Evolutionary conservation across 2,329 filamentous ascomycete genomes (phyloP), one percentile per base, ranked within the genome.

Genomic region (Lizonia empirigonia): DNA sequence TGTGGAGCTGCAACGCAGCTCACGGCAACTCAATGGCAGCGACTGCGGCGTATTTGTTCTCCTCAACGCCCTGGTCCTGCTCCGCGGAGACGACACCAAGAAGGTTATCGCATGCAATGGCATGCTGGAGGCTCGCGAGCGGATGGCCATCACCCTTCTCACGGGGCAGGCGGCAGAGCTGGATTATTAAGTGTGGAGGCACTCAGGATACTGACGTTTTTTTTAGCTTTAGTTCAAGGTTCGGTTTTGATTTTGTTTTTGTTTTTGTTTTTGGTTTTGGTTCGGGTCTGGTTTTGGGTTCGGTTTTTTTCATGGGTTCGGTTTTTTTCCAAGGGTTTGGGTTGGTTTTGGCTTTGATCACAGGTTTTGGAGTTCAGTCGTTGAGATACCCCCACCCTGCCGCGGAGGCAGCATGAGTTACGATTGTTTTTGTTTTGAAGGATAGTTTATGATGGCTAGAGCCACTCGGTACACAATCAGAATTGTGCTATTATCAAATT

Each of bases 1-100:
- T 1, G 73, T 81, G 7, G 67, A 73, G n/a, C 77, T 80, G 35
- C 65, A 69, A 46, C 69, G 72, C 13, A 82, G 82, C 27, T 80
- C 57, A 4, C 39, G 45, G 2, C 89, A 92, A 69, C 77, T 74
- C 20, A 92, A 92, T 64, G 80, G 81, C 1, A 84, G 82, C 64
- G 89, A 92, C 67, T 92, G 89, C 60, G 89, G 89, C n/a, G 83
- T 91, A 3, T 90, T 90, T 67, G 83, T 86, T 12, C 84, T 90
- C 58, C 83, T 88, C 15, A 93, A 92, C 64, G 85, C 83, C 13
- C 80, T 90, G 38, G 88, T 85, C 47, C 63, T 77, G 24, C 71
- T 78, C 2, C 69, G 74, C 13, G 76, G 74, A 1, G 62, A 75
- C 10, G 68, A 74, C 6, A 68, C 70, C 6, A 58, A 47, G 1